These are phyloP conservation scores for Ambrosia artemisiifolia DNA, from an alignment of 129 eudicot species.

Conservation along the genomic window DNA sequence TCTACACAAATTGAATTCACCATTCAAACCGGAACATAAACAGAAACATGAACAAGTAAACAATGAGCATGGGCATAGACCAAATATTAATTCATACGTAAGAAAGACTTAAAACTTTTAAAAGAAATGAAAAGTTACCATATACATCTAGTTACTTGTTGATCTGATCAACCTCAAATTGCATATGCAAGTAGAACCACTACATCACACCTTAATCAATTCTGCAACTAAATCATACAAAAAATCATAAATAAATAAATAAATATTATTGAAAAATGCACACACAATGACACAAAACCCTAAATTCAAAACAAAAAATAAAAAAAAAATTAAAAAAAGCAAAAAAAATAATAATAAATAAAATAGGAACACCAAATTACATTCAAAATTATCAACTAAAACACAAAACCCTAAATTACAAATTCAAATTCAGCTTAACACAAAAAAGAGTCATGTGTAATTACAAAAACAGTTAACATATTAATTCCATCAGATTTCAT, in stretches of 20 bases:
- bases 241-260: background rate
- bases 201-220: constrained; percentile 19
- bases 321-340: too few species aligned
- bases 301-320: background rate
- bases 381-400: background rate
- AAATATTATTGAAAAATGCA: constrained; percentile 6
- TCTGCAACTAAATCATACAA: constrained; percentile 17
- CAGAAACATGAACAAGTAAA: background rate
- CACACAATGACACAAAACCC: constrained; percentile 10
- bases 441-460: constrained; percentile 12
- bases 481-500: constrained; percentile 9
- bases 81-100: background rate
- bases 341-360: too few species aligned
- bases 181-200: constrained; percentile 17
- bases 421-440: constrained; percentile 12
- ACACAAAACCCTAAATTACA: constrained; percentile 23
- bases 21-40: constrained; percentile 4
- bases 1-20: constrained; percentile 24
- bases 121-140: constrained; percentile 15
- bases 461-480: constrained; percentile 9
- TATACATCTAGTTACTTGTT: constrained; percentile 26
- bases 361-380: too few species aligned
- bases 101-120: background rate
- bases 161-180: constrained; percentile 16
- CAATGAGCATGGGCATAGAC: background rate